Evolutionary conservation across 257 asterid species (phyloP), one percentile per base, ranked within the genome.

Genomic region (Mentha longifolia): DNA sequence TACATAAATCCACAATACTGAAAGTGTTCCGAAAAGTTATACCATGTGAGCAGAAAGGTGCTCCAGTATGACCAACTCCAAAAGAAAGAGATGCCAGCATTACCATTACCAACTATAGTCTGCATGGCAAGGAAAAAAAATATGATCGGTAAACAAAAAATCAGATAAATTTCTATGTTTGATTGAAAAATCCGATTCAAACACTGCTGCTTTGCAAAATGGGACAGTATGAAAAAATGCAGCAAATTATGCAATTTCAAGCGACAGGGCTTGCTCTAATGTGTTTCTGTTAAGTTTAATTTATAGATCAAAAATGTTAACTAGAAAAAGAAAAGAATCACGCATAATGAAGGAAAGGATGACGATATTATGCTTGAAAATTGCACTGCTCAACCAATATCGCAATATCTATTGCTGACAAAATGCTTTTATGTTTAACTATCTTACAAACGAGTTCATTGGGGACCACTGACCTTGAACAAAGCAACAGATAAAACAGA

Each of bases 11-110:
- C 47, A 45, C 17, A 61, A 37, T 15, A 22, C 54, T 1, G 9
- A 50, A 61, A 61, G 52, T 54, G 46, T 49, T 71, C 61, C 65
- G 57, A 45, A 73, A 45, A 20, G 47, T 20, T 76, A 73, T 92
- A 95, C 99, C 99, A 95, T 73, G 98, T 92, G 78, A 95, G 95
- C 72, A 95, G 82, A 85, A 95, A 95, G 28, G 99, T 92, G 83
- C 99, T 95, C 99, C 99, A 95, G 77, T 95, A 95, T 22, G 99
- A 95, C 99, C 98, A 95, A 76, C 86, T 88, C 97, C 97, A 95
- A 77, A 92, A 95, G 92, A 95, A 95, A 78, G 99, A 91, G 73
- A 95, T 85, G 79, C 98, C 97, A 56, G 95, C 96, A 82, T 81
- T 88, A 56, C 76, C 85, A 67, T 86, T 92, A 46, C 89, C 96